Conservation (phyloP, 2,329 filamentous ascomycete species). For the Cladosporium sp. region DNA sequence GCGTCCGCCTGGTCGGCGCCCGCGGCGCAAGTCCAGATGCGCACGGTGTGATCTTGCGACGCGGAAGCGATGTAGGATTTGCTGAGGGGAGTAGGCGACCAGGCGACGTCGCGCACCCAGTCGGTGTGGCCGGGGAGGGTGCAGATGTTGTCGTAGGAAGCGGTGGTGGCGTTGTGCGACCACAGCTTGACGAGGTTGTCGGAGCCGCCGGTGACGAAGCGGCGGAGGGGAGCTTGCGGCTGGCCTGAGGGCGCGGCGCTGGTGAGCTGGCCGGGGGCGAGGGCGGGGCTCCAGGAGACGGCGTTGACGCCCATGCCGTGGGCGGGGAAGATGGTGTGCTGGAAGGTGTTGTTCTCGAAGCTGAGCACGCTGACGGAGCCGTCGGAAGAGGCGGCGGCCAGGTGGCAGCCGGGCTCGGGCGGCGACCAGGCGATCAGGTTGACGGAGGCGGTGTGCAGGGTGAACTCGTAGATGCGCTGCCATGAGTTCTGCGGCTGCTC, state of each 20-base stretch:
- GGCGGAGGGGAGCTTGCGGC: slow-evolving; percentile 59
- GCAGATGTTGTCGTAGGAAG: slow-evolving; percentile 43
- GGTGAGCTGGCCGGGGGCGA: slow-evolving; percentile 79
- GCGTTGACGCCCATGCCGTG: slow-evolving; percentile 94
- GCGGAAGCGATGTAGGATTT: slow-evolving; percentile 97
- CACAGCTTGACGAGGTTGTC: slow-evolving; percentile 95
- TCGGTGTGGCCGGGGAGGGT: slow-evolving; percentile 82
- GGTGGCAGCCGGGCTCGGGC: slow-evolving; percentile 89
- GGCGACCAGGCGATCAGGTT: slow-evolving; percentile 98
- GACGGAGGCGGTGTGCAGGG: slow-evolving; percentile 90
- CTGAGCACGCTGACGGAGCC: slow-evolving; percentile 92
- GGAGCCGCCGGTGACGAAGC: slow-evolving; percentile 92
- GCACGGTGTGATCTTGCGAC: slow-evolving; percentile 93
- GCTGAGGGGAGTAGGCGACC: slow-evolving; percentile 91
- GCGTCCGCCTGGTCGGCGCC: slow-evolving; percentile 43
- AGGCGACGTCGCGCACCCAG: slow-evolving; percentile 97
- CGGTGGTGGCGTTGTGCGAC: slow-evolving; percentile 65
- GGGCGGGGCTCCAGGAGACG: slow-evolving; percentile 90
- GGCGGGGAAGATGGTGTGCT: slow-evolving; percentile 83
- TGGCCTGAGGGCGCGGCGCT: slow-evolving; percentile 57
- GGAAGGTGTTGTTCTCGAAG: slow-evolving; percentile 94
- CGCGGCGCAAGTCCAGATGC: slow-evolving; percentile 77
- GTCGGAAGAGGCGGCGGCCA: slow-evolving; percentile 92
- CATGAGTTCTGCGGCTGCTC: slow-evolving; percentile 62
- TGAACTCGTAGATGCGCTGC: slow-evolving; percentile 88